A percentile compares a stretch with the other conserved stretches of the same genome.
Evolutionary conservation across 345 rosid genomes (phyloP).

Genomic region (Tarenaya hassleriana): DNA sequence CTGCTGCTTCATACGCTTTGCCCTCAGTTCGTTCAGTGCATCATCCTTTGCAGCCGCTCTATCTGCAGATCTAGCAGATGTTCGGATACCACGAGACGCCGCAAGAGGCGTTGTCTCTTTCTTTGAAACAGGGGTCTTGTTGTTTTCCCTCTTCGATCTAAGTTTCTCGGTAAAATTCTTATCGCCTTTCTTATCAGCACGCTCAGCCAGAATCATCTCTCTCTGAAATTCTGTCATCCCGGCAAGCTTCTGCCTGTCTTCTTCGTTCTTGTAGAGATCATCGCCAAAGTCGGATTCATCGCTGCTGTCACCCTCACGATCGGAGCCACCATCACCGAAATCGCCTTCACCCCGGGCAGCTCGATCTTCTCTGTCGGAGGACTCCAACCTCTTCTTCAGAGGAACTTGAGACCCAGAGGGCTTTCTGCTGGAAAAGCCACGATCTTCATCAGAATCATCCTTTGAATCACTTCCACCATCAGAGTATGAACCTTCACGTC

Average conservation of each 20-base stretch:
- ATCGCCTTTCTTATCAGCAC: constrained; percentile 90
- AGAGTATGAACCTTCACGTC: constrained; percentile 77
- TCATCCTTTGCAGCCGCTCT: constrained; percentile 91
- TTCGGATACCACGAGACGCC: constrained; percentile 62
- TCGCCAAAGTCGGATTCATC: constrained; percentile 88
- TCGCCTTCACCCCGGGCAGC: constrained; percentile 53
- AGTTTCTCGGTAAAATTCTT: constrained; percentile 79
- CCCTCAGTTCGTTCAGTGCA: constrained; percentile 82
- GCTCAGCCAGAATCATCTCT: constrained; percentile 81
- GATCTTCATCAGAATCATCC: constrained; percentile 76
- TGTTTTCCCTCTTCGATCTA: constrained; percentile 67
- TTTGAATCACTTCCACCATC: constrained; percentile 88
- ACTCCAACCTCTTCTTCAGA: constrained; percentile 77
- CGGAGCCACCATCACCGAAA: constrained; percentile 50
- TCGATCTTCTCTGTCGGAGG: constrained; percentile 73
- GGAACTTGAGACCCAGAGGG: constrained; percentile 96
- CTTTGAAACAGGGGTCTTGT: constrained; percentile 47
- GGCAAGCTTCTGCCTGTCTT: constrained; percentile 64
- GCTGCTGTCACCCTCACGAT: constrained; percentile 62
- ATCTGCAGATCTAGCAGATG: constrained; percentile 90
- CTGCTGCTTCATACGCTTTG: constrained; percentile 88
- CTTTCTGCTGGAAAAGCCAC: constrained; percentile 62
- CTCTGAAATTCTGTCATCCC: constrained; percentile 83
- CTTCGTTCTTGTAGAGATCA: constrained; percentile 86
- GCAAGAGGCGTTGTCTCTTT: constrained; percentile 62